Percentiles rank a stretch among this genome's conserved stretches.
phyloP scores from a whole-genome alignment of 73 alveolate genomes.

The Tetrahymena thermophila region DNA sequence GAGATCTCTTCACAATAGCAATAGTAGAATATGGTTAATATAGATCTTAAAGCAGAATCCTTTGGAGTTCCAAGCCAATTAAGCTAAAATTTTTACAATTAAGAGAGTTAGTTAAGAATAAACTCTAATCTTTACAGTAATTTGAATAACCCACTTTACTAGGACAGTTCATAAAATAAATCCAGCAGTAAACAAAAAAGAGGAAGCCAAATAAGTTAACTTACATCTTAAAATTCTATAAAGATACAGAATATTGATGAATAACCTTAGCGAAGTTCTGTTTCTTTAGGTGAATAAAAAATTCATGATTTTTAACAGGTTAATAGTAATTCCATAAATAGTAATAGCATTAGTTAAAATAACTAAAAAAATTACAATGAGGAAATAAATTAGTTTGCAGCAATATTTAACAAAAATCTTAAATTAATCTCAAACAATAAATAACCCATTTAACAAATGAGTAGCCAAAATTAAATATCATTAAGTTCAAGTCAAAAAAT shows the following conservation, averaged over 20 bases:
- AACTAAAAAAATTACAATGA: neutral
- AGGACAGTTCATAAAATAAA: neutral
- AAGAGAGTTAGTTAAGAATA: neutral
- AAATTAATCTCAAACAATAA: too few species aligned
- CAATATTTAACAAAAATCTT: too few species aligned
- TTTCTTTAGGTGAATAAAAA: neutral
- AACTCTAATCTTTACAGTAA: neutral
- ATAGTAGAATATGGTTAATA: too few species aligned
- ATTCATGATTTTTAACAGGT: neutral
- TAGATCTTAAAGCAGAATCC: neutral
- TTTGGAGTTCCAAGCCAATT: neutral
- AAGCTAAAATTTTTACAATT: neutral
- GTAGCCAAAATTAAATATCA: neutral
- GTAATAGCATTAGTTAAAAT: neutral
- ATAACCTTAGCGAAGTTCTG: neutral
- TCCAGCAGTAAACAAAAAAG: neutral
- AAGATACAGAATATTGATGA: neutral
- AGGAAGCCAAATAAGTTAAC: neutral
- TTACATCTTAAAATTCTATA: neutral
- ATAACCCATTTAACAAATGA: too few species aligned
- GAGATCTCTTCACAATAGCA: neutral
- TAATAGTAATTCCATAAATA: neutral
- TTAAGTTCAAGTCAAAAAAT: neutral
- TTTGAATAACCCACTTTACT: neutral
- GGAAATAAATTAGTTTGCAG: neutral